Percentiles rank a stretch among this genome's conserved stretches.
These are phyloP conservation scores for Cercospora sesami DNA, from an alignment of 2,329 filamentous ascomycete genomes.

Conservation along the genomic window DNA sequence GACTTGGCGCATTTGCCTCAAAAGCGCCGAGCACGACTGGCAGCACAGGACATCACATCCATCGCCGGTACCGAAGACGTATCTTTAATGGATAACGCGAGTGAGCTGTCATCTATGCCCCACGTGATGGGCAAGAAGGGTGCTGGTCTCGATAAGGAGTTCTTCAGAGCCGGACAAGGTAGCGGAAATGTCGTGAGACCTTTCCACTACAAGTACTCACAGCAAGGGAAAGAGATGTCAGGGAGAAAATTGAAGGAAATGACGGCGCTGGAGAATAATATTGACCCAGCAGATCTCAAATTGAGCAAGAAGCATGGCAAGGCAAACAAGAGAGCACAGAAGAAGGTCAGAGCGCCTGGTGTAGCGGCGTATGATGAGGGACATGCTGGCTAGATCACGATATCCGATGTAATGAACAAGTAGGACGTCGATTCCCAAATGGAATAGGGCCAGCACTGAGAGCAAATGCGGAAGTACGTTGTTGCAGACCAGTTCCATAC, in stretches of 20 bases:
- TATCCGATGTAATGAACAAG: background rate
- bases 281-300: slow-evolving; percentile 76
- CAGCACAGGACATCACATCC: slow-evolving; percentile 45
- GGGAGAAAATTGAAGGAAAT: slow-evolving; percentile 81
- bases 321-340: slow-evolving; percentile 59
- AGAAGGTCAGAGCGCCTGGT: slow-evolving; percentile 32
- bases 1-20: slow-evolving; percentile 77
- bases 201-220: slow-evolving; percentile 85
- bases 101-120: background rate
- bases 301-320: slow-evolving; percentile 91
- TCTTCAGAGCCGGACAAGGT: slow-evolving; percentile 70
- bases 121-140: slow-evolving; percentile 70
- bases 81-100: slow-evolving; percentile 45
- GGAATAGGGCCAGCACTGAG: background rate
- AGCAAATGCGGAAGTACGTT: background rate
- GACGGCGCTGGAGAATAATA: slow-evolving; percentile 77
- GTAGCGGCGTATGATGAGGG: slow-evolving; percentile 26
- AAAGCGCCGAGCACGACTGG: slow-evolving; percentile 70
- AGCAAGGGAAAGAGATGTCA: slow-evolving; percentile 79
- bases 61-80: slow-evolving; percentile 41
- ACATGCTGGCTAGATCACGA: slow-evolving; percentile 7
- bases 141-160: slow-evolving; percentile 76
- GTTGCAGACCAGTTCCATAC: background rate
- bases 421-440: background rate
- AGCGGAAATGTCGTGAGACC: slow-evolving; percentile 70